Evolutionary conservation across 306 rosid genomes (phyloP).

Genomic region (Carpinus fangiana): DNA sequence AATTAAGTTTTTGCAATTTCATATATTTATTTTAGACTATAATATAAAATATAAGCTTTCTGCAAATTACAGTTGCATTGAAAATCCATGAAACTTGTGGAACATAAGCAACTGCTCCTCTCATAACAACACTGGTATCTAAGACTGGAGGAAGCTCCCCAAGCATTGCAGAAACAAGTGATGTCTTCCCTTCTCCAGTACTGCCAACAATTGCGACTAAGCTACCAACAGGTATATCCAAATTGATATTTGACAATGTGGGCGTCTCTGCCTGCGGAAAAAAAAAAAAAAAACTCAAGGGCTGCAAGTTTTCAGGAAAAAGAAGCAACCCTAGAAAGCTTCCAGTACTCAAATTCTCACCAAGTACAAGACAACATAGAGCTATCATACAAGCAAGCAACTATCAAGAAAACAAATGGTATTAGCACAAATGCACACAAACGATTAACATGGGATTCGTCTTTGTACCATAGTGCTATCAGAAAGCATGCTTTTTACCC

Average conservation of each 20-base stretch:
- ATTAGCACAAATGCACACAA: not conserved
- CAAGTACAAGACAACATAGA: not conserved
- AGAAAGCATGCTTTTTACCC: not conserved
- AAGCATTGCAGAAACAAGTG: conserved; percentile 57
- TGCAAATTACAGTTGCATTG: conserved; percentile 80
- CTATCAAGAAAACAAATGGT: not conserved
- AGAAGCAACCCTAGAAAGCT: not conserved
- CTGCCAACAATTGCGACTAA: conserved; percentile 61
- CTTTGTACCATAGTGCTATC: not conserved
- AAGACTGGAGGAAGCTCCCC: conserved; percentile 55
- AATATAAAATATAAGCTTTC: conserved; percentile 8
- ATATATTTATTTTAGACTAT: not conserved
- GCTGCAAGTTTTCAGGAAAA: not conserved
- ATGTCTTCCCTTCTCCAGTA: conserved; percentile 66
- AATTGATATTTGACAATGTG: conserved; percentile 44
- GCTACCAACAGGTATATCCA: conserved; percentile 58
- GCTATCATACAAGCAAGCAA: conserved; percentile 11
- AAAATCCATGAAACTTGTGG: conserved; percentile 97
- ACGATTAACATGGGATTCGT: not conserved
- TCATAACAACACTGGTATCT: conserved; percentile 37
- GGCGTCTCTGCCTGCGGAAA: conserved; percentile 45
- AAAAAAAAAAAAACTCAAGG: not conserved
- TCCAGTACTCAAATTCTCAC: not conserved
- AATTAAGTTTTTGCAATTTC: not conserved
- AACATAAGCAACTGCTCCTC: conserved; percentile 87